A percentile compares a stretch with the other conserved stretches of the same genome.
Evolutionary conservation across 306 rosid genomes (phyloP).

Genomic region (Quercus ilex): DNA sequence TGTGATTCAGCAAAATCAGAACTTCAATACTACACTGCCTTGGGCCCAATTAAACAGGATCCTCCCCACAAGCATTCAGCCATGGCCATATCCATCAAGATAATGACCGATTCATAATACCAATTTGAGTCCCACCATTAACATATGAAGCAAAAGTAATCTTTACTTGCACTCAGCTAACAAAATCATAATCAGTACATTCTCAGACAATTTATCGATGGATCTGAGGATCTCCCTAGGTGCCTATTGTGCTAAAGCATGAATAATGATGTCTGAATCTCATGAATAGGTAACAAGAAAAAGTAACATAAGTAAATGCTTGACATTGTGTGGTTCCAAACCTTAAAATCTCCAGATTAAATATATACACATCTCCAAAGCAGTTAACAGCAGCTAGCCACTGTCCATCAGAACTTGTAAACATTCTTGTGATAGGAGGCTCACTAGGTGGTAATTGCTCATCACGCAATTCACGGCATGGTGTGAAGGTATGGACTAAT

Average conservation of each 20-base stretch:
- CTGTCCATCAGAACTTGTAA: slow-evolving; percentile 88
- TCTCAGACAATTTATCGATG: background rate
- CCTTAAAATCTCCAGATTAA: slow-evolving; percentile 84
- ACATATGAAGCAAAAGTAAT: background rate
- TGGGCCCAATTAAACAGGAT: background rate
- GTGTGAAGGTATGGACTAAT: slow-evolving; percentile 69
- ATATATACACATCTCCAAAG: slow-evolving; percentile 87
- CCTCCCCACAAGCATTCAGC: background rate
- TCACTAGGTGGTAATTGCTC: slow-evolving; percentile 60
- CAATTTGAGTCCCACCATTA: background rate
- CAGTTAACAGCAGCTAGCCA: slow-evolving; percentile 99
- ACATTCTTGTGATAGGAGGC: slow-evolving; percentile 93
- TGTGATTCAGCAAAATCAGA: background rate
- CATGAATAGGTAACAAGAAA: background rate
- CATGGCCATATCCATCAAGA: background rate
- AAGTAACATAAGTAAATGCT: background rate
- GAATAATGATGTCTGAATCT: background rate
- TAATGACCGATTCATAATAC: background rate
- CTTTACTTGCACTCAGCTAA: background rate
- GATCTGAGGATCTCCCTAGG: background rate
- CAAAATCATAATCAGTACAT: background rate
- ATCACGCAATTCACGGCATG: slow-evolving; percentile 50
- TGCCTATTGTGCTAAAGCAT: background rate
- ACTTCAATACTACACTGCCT: background rate
- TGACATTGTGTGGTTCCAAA: slow-evolving; percentile 12